Evolutionary conservation across 1,139 yeast genomes (phyloP).

Genomic region (Candida labiduridarum): DNA sequence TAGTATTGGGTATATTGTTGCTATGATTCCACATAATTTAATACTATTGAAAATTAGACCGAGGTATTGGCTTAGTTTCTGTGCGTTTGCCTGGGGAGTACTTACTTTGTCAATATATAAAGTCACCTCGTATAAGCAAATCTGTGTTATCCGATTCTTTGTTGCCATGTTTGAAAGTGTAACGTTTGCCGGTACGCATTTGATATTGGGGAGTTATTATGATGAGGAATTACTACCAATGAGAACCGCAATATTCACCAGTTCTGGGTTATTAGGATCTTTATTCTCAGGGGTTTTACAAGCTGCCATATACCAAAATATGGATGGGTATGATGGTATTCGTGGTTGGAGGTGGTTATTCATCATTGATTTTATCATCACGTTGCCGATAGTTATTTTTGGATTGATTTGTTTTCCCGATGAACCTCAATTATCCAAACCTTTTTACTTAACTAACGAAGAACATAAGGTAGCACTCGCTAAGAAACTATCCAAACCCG

Average conservation of each 20-base stretch:
- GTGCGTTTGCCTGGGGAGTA: conserved; percentile 58
- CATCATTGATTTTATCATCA: conserved; percentile 71
- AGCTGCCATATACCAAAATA: conserved; percentile 40
- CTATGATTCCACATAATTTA: conserved; percentile 59
- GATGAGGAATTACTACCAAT: conserved; percentile 12
- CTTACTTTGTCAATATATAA: conserved; percentile 53
- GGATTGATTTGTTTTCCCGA: conserved; percentile 62
- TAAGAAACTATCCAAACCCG: neutral
- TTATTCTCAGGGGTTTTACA: conserved; percentile 79
- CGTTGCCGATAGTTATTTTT: conserved; percentile 56
- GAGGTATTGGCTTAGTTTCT: conserved; percentile 55
- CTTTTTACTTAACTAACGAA: conserved; percentile 36
- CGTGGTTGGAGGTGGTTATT: conserved; percentile 74
- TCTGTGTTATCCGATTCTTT: conserved; percentile 55
- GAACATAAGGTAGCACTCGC: conserved; percentile 33
- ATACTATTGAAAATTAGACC: conserved; percentile 54
- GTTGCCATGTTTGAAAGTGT: conserved; percentile 58
- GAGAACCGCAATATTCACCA: conserved; percentile 51
- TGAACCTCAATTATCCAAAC: conserved; percentile 50
- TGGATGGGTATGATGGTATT: conserved; percentile 42
- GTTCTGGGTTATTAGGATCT: conserved; percentile 71
- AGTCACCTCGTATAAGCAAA: conserved; percentile 43
- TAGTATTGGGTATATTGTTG: conserved; percentile 61
- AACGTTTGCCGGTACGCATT: conserved; percentile 56
- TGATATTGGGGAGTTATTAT: conserved; percentile 27